Conservation (phyloP, 2,329 filamentous ascomycete genomes). For the Aspergillus flavus region DNA sequence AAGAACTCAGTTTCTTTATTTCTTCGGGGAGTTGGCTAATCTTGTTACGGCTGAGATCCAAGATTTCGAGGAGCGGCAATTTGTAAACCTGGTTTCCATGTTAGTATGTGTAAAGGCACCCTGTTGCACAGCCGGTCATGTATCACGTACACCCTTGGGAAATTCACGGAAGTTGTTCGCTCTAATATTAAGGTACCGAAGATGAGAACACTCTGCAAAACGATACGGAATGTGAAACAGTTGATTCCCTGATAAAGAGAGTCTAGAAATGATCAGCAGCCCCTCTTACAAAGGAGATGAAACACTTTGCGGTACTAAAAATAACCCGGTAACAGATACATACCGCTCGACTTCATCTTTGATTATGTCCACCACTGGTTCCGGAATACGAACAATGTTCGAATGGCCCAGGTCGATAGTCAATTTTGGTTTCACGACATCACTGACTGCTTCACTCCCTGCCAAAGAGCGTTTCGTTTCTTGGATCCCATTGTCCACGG, state of each 20-base stretch:
- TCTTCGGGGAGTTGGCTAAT: slow-evolving; percentile 76
- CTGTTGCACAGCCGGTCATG: neutral
- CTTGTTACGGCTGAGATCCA: slow-evolving; percentile 89
- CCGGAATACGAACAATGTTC: slow-evolving; percentile 51
- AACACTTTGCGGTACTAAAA: neutral
- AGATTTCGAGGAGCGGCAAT: slow-evolving; percentile 83
- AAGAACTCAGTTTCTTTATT: slow-evolving; percentile 75
- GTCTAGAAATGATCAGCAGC: slow-evolving; percentile 33
- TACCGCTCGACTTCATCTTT: slow-evolving; percentile 57
- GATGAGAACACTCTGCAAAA: slow-evolving; percentile 51
- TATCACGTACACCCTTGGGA: slow-evolving; percentile 60
- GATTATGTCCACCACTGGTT: slow-evolving; percentile 54
- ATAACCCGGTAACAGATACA: slow-evolving; percentile 13
- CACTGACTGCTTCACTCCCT: slow-evolving; percentile 48
- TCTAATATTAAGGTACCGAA: slow-evolving; percentile 54
- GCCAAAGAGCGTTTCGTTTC: slow-evolving; percentile 51
- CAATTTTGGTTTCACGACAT: slow-evolving; percentile 52
- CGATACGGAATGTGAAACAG: slow-evolving; percentile 52
- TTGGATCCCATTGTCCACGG: slow-evolving; percentile 51
- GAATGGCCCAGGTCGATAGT: slow-evolving; percentile 56
- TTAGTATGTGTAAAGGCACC: slow-evolving; percentile 15
- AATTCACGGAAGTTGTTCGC: slow-evolving; percentile 60
- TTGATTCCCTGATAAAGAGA: slow-evolving; percentile 55
- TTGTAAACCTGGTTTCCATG: slow-evolving; percentile 70
- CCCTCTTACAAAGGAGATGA: neutral